Evolutionary conservation across 2,329 filamentous ascomycete genomes (phyloP).

Genomic region (Fusarium sp.): DNA sequence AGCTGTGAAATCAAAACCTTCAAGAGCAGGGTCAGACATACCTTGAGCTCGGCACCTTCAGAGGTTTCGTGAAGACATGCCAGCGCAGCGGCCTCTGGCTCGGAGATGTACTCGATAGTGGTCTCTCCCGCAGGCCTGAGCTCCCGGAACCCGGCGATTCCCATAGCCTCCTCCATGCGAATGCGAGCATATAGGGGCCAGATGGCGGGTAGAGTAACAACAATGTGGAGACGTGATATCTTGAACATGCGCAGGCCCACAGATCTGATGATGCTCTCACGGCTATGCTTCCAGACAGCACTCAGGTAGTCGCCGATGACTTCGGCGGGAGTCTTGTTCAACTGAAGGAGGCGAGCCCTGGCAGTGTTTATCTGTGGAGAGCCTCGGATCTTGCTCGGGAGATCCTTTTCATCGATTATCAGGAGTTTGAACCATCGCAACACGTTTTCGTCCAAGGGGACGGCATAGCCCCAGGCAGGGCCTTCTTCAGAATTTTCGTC

Average conservation of each 20-base stretch:
- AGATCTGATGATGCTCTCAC: slow-evolving; percentile 46
- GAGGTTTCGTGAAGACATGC: slow-evolving; percentile 53
- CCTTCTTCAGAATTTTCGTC: not conserved
- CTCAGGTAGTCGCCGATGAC: slow-evolving; percentile 54
- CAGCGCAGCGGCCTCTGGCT: slow-evolving; percentile 64
- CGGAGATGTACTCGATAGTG: slow-evolving; percentile 55
- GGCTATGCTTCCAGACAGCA: slow-evolving; percentile 53
- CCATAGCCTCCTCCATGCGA: slow-evolving; percentile 56
- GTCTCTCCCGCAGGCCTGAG: slow-evolving; percentile 50
- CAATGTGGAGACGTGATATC: slow-evolving; percentile 53
- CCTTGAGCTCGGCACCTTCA: slow-evolving; percentile 41
- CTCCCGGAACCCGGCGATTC: slow-evolving; percentile 55
- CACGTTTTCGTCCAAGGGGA: slow-evolving; percentile 43
- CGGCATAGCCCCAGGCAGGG: slow-evolving; percentile 53
- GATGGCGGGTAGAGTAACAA: slow-evolving; percentile 63
- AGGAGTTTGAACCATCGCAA: slow-evolving; percentile 62
- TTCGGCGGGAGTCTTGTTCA: slow-evolving; percentile 48
- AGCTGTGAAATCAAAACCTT: not conserved
- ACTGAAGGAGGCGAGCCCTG: not conserved
- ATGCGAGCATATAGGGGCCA: slow-evolving; percentile 59
- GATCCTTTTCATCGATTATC: slow-evolving; percentile 55
- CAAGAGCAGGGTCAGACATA: not conserved
- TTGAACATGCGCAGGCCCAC: slow-evolving; percentile 44
- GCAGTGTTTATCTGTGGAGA: slow-evolving; percentile 45
- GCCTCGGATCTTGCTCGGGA: slow-evolving; percentile 45